A percentile compares a stretch with the other conserved stretches of the same genome.
Evolutionary conservation across 345 rosid genomes (phyloP).

Genomic region (Populus alba): DNA sequence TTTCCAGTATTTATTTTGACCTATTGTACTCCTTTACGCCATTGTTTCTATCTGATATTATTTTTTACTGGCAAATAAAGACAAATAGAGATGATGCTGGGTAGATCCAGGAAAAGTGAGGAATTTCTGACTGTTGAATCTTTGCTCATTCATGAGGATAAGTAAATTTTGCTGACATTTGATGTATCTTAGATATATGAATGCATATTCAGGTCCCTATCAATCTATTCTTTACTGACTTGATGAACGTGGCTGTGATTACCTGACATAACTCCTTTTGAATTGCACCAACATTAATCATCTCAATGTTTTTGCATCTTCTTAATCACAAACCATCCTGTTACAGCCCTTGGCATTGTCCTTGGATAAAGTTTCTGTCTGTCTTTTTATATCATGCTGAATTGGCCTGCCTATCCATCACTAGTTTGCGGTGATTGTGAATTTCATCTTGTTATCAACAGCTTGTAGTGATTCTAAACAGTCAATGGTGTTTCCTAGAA

Average conservation of each 20-base stretch:
- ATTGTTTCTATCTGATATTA: not conserved
- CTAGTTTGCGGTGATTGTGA: not conserved
- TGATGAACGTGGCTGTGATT: not conserved
- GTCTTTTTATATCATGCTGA: not conserved
- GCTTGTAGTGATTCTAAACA: not conserved
- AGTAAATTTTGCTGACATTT: not conserved
- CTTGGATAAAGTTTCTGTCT: not conserved
- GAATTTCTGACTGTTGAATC: not conserved
- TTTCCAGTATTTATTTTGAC: not conserved
- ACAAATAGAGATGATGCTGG: not conserved
- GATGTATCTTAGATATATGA: not conserved
- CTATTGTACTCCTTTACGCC: not conserved
- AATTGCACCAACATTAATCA: not conserved
- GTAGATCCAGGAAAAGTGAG: not conserved
- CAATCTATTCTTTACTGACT: not conserved
- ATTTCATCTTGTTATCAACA: not conserved
- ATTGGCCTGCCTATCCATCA: not conserved
- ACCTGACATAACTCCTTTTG: not conserved
- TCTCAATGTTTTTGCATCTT: not conserved
- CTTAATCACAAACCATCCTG: not conserved
- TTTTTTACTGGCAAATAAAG: not conserved
- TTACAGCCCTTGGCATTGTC: not conserved
- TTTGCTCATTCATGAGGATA: not conserved
- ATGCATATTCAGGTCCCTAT: not conserved
- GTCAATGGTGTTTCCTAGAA: not conserved